Percentiles rank a stretch among this genome's conserved stretches.
Conservation (phyloP, 352 stramenopile species). For the Globisporangium splendens region DNA sequence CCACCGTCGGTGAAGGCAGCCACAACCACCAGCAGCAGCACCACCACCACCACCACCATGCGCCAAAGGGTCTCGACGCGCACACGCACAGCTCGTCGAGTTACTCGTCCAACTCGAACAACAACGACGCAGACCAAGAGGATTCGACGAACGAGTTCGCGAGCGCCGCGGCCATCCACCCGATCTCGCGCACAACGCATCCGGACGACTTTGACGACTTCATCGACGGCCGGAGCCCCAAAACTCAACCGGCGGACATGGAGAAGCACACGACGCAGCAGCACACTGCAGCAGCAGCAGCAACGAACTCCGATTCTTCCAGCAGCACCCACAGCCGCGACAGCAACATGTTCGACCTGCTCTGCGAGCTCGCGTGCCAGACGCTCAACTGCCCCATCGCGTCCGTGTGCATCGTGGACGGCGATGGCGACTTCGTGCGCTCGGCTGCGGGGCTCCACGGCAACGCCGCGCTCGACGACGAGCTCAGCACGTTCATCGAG, state of each 20-base stretch:
- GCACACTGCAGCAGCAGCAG: background rate
- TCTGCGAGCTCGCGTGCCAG: conserved; percentile 79
- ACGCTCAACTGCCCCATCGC: conserved; percentile 79
- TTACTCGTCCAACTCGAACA: conserved; percentile 21
- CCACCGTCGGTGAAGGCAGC: background rate
- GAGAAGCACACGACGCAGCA: conserved; percentile 42
- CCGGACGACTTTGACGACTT: conserved; percentile 60
- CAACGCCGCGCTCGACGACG: conserved; percentile 45
- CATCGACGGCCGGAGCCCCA: conserved; percentile 49
- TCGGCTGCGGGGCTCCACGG: conserved; percentile 48
- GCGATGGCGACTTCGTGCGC: conserved; percentile 40
- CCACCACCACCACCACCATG: background rate
- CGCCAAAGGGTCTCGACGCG: conserved; percentile 4
- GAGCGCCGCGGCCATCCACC: conserved; percentile 31
- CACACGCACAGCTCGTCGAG: conserved; percentile 23
- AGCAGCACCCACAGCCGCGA: conserved; percentile 16
- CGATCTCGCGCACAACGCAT: conserved; percentile 22
- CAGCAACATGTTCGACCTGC: conserved; percentile 78
- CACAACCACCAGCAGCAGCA: background rate
- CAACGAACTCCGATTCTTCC: too few species aligned
- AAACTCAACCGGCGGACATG: conserved; percentile 52
- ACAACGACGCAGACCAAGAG: conserved; percentile 20
- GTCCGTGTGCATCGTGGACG: conserved; percentile 65
- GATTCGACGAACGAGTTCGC: conserved; percentile 25
- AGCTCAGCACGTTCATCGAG: conserved; percentile 63